phyloP scores from a whole-genome alignment of 257 asterid species.

The Nicotiana noctiflora region DNA sequence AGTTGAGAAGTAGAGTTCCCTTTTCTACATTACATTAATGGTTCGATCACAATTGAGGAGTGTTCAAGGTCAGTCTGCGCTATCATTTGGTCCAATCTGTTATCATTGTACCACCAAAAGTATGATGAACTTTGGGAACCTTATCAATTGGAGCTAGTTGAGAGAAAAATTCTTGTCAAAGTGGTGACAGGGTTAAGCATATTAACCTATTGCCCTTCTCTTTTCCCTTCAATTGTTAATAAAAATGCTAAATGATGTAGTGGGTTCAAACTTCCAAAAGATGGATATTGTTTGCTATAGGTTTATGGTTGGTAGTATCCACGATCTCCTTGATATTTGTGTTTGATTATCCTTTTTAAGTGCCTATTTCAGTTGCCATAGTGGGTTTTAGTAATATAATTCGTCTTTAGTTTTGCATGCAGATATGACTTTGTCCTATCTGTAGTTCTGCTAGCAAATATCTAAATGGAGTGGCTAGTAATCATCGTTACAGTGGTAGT shows the following conservation, averaged over 20 bases:
- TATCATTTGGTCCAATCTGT: too few relatives aligned
- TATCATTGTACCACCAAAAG: too few relatives aligned
- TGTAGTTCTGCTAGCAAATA: neutral
- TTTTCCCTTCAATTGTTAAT: neutral
- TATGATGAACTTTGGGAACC: too few relatives aligned
- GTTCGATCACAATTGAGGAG: too few relatives aligned
- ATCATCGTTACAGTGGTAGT: slow-evolving; percentile 30
- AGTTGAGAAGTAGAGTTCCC: too few relatives aligned
- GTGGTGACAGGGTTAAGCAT: too few relatives aligned
- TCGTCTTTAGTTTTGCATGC: neutral
- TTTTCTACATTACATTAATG: too few relatives aligned
- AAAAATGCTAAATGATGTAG: neutral
- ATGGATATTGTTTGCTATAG: neutral
- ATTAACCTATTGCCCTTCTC: too few relatives aligned
- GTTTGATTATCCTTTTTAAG: neutral
- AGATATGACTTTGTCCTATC: neutral
- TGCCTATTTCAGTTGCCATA: neutral
- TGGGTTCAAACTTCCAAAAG: neutral
- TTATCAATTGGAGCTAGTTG: too few relatives aligned
- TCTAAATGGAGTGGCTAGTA: slow-evolving; percentile 44
- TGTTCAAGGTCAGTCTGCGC: too few relatives aligned
- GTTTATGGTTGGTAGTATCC: neutral
- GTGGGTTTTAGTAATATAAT: neutral
- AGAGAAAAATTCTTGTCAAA: too few relatives aligned
- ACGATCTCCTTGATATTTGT: neutral